A percentile compares a stretch with the other conserved stretches of the same genome.
Conservation (phyloP, 441 rosid species). For the Melianthus villosus region DNA sequence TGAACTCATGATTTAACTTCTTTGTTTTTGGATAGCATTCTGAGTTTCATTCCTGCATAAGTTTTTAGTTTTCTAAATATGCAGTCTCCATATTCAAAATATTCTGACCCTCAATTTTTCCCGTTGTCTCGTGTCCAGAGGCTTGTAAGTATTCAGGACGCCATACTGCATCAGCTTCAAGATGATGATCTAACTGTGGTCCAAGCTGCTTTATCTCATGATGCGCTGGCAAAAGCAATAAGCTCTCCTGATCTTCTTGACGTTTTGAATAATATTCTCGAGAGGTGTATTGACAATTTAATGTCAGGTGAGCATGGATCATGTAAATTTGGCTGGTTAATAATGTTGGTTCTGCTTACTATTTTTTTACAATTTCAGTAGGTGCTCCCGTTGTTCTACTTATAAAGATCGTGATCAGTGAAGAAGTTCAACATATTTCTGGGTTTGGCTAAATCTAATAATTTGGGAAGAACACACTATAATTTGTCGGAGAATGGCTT, state of each 20-base stretch:
- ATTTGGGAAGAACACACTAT: too few relatives aligned
- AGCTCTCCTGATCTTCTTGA: constrained; percentile 42
- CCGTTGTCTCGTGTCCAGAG: constrained; percentile 30
- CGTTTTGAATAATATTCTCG: constrained; percentile 34
- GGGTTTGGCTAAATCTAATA: too few relatives aligned
- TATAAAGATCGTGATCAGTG: too few relatives aligned
- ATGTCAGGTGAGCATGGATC: constrained; percentile 32
- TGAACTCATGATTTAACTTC: too few relatives aligned
- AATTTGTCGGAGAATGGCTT: too few relatives aligned
- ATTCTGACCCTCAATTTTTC: not conserved
- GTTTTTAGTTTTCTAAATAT: not conserved
- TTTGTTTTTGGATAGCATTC: too few relatives aligned
- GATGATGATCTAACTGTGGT: constrained; percentile 81
- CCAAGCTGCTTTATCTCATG: constrained; percentile 53
- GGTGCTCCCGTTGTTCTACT: too few relatives aligned
- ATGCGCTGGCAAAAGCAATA: constrained; percentile 42
- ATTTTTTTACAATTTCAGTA: too few relatives aligned
- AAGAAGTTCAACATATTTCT: too few relatives aligned
- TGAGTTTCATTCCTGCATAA: too few relatives aligned
- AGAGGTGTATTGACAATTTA: constrained; percentile 35
- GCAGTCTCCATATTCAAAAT: not conserved
- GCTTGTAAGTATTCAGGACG: constrained; percentile 50
- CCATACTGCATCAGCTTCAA: constrained; percentile 49
- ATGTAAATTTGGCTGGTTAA: constrained; percentile 1
- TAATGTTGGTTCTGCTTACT: too few relatives aligned